These are phyloP conservation scores for Sporothrix variecibatus DNA, from an alignment of 2,329 filamentous ascomycete genomes.

Conservation along the genomic window DNA sequence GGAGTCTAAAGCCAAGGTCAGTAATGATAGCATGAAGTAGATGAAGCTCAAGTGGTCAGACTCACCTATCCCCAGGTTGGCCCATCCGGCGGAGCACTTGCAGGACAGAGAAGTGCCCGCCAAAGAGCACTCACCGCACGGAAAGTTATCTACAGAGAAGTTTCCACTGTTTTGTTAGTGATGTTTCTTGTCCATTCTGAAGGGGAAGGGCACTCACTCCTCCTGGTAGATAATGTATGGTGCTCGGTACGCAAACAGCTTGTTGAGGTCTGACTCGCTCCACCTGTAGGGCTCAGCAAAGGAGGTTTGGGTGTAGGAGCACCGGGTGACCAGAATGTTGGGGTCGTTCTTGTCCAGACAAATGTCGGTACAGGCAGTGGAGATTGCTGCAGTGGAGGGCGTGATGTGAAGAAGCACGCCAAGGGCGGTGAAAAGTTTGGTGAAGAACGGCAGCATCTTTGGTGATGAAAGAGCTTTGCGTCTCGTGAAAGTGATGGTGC, in stretches of 20 bases:
- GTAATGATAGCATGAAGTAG: neutral
- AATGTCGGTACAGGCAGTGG: neutral
- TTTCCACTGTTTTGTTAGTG: slow-evolving; percentile 13
- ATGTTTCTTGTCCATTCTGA: too few species aligned
- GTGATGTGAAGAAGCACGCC: neutral
- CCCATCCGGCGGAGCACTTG: neutral
- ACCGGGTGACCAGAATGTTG: slow-evolving; percentile 7
- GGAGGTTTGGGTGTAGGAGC: neutral
- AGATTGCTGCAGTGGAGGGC: neutral
- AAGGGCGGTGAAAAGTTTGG: neutral
- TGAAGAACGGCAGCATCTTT: neutral
- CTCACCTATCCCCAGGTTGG: neutral
- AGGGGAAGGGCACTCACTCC: neutral
- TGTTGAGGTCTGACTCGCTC: slow-evolving; percentile 21
- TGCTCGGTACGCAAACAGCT: neutral
- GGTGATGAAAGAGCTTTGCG: neutral
- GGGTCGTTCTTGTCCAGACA: neutral
- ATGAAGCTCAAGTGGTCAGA: neutral
- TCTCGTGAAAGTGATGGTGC: too few species aligned
- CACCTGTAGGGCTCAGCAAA: neutral
- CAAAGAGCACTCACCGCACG: neutral
- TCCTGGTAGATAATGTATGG: neutral
- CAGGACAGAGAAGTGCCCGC: neutral
- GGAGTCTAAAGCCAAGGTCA: neutral
- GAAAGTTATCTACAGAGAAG: neutral